Evolutionary conservation across 352 stramenopile species (phyloP).

Genomic region (Phytophthora chlamydospora): DNA sequence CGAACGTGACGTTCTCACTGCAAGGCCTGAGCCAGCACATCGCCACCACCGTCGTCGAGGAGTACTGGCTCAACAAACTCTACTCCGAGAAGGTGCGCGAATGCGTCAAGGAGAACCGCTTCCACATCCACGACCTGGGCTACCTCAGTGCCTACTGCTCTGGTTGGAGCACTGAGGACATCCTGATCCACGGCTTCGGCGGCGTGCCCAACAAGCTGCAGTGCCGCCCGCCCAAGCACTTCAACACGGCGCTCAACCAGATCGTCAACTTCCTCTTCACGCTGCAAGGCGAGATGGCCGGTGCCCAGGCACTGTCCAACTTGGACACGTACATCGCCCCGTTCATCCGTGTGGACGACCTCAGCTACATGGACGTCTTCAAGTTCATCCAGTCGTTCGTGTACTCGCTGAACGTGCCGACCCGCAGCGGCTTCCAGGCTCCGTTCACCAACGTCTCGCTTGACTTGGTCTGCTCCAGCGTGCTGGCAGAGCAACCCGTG

Average conservation of each 20-base stretch:
- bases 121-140: constrained; percentile 40
- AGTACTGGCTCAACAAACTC: constrained; percentile 39
- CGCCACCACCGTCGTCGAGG: constrained; percentile 32
- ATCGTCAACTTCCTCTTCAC: constrained; percentile 45
- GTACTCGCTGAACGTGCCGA: constrained; percentile 38
- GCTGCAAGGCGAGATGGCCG: constrained; percentile 37
- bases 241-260: constrained; percentile 39
- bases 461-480: constrained; percentile 32
- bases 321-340: constrained; percentile 37
- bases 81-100: constrained; percentile 34
- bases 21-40: constrained; percentile 40
- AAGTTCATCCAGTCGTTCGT: constrained; percentile 45
- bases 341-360: constrained; percentile 37
- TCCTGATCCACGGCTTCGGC: constrained; percentile 38
- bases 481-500: constrained; percentile 27
- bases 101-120: constrained; percentile 37
- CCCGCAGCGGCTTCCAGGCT: constrained; percentile 34
- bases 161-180: constrained; percentile 38
- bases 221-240: constrained; percentile 36
- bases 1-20: constrained; percentile 40
- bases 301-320: constrained; percentile 38
- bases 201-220: constrained; percentile 39
- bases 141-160: constrained; percentile 40
- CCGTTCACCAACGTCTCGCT: constrained; percentile 41
- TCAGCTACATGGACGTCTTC: constrained; percentile 39